A percentile compares a stretch with the other conserved stretches of the same genome.
These are phyloP conservation scores for Protea cynaroides DNA, from an alignment of 164 flowering plant genomes.

Conservation along the genomic window DNA sequence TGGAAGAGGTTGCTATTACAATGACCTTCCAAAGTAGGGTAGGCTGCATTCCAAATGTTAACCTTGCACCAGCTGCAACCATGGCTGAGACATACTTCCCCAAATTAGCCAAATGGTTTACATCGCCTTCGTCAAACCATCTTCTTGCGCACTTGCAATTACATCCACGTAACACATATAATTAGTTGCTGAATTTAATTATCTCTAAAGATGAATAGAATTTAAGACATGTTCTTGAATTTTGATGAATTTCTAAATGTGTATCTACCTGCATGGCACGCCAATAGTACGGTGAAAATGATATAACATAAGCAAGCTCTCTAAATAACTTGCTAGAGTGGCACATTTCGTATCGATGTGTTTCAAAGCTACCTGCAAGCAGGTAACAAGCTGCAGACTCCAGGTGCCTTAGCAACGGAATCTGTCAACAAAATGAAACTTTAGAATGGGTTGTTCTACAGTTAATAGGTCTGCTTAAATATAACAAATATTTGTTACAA, in stretches of 20 bases:
- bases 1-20: conserved; percentile 59
- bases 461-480: too few species aligned
- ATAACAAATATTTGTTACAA: too few species aligned
- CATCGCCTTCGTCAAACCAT: conserved; percentile 76
- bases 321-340: conserved; percentile 59
- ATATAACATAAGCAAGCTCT: conserved; percentile 83
- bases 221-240: background rate
- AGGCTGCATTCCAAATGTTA: conserved; percentile 58
- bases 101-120: conserved; percentile 71
- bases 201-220: too few species aligned
- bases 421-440: conserved; percentile 35
- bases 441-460: background rate
- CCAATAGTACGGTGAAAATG: conserved; percentile 92
- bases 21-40: conserved; percentile 43
- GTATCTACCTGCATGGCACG: conserved; percentile 97
- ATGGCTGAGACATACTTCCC: conserved; percentile 98
- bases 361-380: conserved; percentile 63
- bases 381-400: conserved; percentile 90
- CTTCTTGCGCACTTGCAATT: conserved; percentile 80
- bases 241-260: background rate
- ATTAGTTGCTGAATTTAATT: too few species aligned
- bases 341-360: conserved; percentile 57
- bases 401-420: conserved; percentile 83
- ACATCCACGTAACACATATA: too few species aligned
- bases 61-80: conserved; percentile 94